Base-by-base conservation (phyloP, 2,329 filamentous ascomycete species). In the Rasamsonia emersonii region DNA sequence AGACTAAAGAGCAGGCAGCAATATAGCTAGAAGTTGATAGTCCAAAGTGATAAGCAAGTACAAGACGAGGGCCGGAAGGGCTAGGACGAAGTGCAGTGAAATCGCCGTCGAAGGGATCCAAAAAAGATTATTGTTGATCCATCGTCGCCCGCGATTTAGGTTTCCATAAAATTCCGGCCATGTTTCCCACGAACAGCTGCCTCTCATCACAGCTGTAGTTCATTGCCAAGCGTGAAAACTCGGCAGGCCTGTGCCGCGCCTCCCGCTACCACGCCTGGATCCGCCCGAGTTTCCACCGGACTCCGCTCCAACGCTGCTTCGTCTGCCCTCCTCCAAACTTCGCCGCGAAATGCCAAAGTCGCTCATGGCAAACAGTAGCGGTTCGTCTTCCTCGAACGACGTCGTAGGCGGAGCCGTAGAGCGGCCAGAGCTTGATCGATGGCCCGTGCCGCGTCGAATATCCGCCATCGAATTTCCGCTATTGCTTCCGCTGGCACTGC, bases 321-420 rank as follows among this genome's bases (percentile, higher is more conserved):
- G 49, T 18, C 56, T 43, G 19, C 52, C 51, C 41, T 64, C 61
- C 37, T 65, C 61, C 15, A 63, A 42, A 34, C 61, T 64, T 30
- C 61, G 54, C 23, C 61, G 50, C 6, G 60, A 58, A 23, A 46
- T 55, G 6, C 59, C 58, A 33, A 65, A 62, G 32, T 65, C 62
- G 35, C 61, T 65, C 61, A 65, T 65, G 20, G 61, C 58, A 40
- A 65, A 65, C 3, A 65, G 45, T 5, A 65, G 43, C 6, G 61
- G 61, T 34, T 65, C 62, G 10, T 65, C 62, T 18, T 65, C 62
- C 26, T 65, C 61, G 10, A 50, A 43, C 21, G 43, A 40, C 10
- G 43, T 38, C 5, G 46, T 31, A 24, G 54, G 54, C 3, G 47
- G 43, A 20, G 50, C 46, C 9, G 46, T 43, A 6, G 50, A 43